phyloP scores from a whole-genome alignment of 768 basidiomycete species.

The Lactarius quietus region DNA sequence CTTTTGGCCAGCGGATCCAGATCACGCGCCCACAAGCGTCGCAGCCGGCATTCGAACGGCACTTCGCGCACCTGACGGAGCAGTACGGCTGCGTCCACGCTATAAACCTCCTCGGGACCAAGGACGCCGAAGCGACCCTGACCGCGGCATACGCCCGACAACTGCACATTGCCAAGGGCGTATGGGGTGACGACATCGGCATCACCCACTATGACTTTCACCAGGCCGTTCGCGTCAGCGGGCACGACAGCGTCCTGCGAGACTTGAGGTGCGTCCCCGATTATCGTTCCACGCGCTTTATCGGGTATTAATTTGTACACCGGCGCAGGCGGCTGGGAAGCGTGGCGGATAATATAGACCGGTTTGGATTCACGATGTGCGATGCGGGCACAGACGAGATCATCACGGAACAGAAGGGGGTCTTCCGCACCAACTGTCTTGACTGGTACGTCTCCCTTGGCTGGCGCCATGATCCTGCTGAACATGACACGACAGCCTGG shows the following conservation, averaged over 20 bases:
- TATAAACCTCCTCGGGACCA: constrained; percentile 86
- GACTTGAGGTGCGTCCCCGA: constrained; percentile 55
- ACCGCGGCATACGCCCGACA: constrained; percentile 82
- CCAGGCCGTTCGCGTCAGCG: constrained; percentile 68
- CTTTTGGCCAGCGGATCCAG: constrained; percentile 91
- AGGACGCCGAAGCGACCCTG: constrained; percentile 87
- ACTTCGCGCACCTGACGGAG: constrained; percentile 81
- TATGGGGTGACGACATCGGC: constrained; percentile 62
- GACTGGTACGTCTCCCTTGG: constrained; percentile 61
- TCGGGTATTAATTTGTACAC: neutral
- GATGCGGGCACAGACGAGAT: constrained; percentile 61
- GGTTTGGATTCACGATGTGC: constrained; percentile 83
- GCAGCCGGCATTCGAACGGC: constrained; percentile 95
- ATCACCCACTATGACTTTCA: constrained; percentile 97
- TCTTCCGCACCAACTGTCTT: constrained; percentile 92
- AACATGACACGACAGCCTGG: constrained; percentile 54
- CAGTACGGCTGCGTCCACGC: constrained; percentile 84
- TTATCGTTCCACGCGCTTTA: neutral
- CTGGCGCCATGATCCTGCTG: too few species aligned
- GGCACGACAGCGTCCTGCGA: constrained; percentile 80
- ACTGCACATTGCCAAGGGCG: constrained; percentile 59
- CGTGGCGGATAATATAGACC: constrained; percentile 62
- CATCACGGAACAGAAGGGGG: constrained; percentile 86
- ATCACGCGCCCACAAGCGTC: constrained; percentile 94
- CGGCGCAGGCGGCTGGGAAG: constrained; percentile 52